Evolutionary conservation across 768 basidiomycete genomes (phyloP), one percentile per base, ranked within the genome.

Genomic region (Rhodotorula kratochvilovae): DNA sequence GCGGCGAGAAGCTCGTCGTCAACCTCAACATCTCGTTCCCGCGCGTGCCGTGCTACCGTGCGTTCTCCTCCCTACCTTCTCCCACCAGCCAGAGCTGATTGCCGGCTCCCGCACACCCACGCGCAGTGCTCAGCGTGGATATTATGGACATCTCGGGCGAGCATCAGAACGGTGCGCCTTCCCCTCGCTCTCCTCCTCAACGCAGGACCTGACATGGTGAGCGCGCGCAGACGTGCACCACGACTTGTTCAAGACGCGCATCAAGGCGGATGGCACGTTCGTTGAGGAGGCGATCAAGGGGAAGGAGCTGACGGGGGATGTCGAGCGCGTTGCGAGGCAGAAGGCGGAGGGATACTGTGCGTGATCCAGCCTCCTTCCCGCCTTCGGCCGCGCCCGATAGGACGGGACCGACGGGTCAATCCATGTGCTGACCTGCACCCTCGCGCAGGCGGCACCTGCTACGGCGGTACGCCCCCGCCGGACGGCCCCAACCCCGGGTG

Each of bases 91-190:
- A n/a, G n/a, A n/a, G n/a, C n/a, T n/a, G n/a, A n/a, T n/a, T n/a
- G n/a, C n/a, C n/a, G n/a, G n/a, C n/a, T n/a, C n/a, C n/a, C n/a
- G n/a, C n/a, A n/a, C n/a, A n/a, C n/a, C n/a, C n/a, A n/a, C n/a
- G n/a, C n/a, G 23, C 77, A 99, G 95, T 99, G 58, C 85, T 99
- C 64, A 94, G 91, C 79, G 82, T 98, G 63, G 96, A 99, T 81
- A 87, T 98, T 63, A 94, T 97, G 91, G 96, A 99, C 79, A 96
- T 99, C 69, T 91, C 90, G 68, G 96, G 96, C 36, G 96, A 97
- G 83, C 87, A 89, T 39, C 95, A 97, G 80, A 85, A 89, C 68
- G 92, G 77, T 78, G 8, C 27, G 61, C 19, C 43, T 51, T n/a
- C 17, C 7, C 35, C 11, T 56, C 53, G 15, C n/a, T 19, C 29